Base-by-base conservation (phyloP, 306 rosid species). In the Casuarina equisetifolia region DNA sequence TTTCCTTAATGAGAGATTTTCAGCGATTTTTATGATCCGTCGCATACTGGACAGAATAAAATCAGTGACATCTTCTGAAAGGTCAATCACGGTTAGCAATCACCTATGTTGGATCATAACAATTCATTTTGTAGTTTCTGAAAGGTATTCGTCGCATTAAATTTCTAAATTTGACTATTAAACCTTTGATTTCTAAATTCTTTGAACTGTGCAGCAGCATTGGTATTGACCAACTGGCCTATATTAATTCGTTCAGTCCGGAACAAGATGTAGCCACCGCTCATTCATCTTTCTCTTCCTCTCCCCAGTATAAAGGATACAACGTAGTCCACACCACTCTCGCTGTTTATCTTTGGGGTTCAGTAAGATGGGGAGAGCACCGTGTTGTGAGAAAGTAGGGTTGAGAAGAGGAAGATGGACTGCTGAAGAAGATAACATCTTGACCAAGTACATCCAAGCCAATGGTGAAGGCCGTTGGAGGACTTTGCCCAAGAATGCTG, bases 391-490 rank as follows among this genome's bases (percentile, higher is more conserved):
- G 85, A 93, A 90, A 55, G 81, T 87, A n/a, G 97, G 98, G 74
- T 45, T 93, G 76, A 93, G 88, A 85, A 91, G 81, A 83, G 97
- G 97, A 77, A 87, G 97, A 78, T 93, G 98, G 97, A 93, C 97
- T 2, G 87, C 89, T 42, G 96, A 91, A 83, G 98, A 93, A 78
- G 98, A 93, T 72, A 64, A 82, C 73, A 87, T 84, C 72, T 81
- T 91, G 68, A 91, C 89, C 20, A 85, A 86, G 4, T 91, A 93
- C 82, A 91, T 93, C 43, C 77, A 83, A 69, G 69, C 59, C 51
- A 80, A 91, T 17, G 98, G 98, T 15, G 93, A 93, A 80, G 97
- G 97, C 7, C 90, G 92, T 0, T 93, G 97, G 98, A 90, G 97
- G 73, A 84, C 89, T 45, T 81, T 93, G 70, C 97, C 98, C 81